phyloP scores from a whole-genome alignment of 2,329 filamentous ascomycete species.

The Exophiala sideris region DNA sequence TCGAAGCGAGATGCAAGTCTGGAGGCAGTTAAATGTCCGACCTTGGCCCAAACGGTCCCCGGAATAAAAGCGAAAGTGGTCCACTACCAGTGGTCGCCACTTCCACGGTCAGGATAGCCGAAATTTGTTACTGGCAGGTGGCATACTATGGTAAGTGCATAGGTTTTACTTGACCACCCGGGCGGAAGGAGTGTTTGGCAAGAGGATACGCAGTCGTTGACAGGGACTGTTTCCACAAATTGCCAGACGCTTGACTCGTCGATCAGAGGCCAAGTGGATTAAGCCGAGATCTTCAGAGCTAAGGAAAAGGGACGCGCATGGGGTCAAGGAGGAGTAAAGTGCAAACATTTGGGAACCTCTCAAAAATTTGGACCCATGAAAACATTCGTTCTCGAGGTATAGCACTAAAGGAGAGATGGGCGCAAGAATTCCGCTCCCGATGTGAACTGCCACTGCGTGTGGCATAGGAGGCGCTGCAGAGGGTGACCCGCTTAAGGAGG shows the following conservation, averaged over 20 bases:
- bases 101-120: constrained; percentile 17
- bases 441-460: constrained; percentile 20
- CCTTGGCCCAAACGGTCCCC: constrained; percentile 17
- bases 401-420: neutral
- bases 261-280: constrained; percentile 17
- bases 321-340: constrained; percentile 1
- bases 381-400: neutral
- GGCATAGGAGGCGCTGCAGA: constrained; percentile 11
- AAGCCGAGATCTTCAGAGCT: constrained; percentile 21
- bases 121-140: constrained; percentile 15
- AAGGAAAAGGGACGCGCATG: neutral
- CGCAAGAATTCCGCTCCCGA: constrained; percentile 3
- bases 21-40: constrained; percentile 18
- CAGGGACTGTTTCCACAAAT: constrained; percentile 7
- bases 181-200: constrained; percentile 4
- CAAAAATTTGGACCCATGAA: neutral
- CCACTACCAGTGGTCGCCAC: constrained; percentile 20
- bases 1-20: constrained; percentile 22
- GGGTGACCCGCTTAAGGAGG: constrained; percentile 12
- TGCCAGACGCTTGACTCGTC: constrained; percentile 16
- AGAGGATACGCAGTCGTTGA: constrained; percentile 9
- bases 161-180: neutral
- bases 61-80: constrained; percentile 14
- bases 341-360: constrained; percentile 4
- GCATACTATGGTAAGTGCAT: neutral